These are phyloP conservation scores for Ogataea thermomethanolica DNA, from an alignment of 805 yeast species.

Conservation along the genomic window DNA sequence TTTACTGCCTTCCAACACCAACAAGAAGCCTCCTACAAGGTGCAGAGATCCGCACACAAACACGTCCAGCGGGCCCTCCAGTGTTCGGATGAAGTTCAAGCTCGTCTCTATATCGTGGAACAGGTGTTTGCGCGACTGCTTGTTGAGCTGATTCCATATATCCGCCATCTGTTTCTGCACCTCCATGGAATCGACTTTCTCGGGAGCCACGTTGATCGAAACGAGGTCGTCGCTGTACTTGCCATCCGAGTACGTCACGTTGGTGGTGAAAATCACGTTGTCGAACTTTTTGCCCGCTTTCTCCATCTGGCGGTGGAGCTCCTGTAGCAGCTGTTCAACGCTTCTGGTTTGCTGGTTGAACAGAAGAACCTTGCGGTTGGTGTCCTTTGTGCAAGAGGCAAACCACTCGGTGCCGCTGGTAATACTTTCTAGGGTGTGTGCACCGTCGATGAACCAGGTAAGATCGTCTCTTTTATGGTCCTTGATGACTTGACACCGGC, in stretches of 20 bases:
- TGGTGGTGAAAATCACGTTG: slow-evolving; percentile 81
- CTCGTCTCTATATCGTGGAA: slow-evolving; percentile 76
- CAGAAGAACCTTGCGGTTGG: slow-evolving; percentile 47
- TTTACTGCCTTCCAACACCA: slow-evolving; percentile 60
- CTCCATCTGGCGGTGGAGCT: slow-evolving; percentile 44
- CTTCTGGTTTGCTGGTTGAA: slow-evolving; percentile 96
- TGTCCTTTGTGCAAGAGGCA: slow-evolving; percentile 31
- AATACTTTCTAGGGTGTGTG: slow-evolving; percentile 89
- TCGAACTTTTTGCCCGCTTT: slow-evolving; percentile 50
- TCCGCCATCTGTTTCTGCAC: slow-evolving; percentile 76
- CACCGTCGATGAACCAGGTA: slow-evolving; percentile 92
- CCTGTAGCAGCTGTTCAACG: slow-evolving; percentile 58
- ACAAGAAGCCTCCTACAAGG: slow-evolving; percentile 89
- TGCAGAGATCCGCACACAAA: slow-evolving; percentile 94
- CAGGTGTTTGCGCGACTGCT: slow-evolving; percentile 42
- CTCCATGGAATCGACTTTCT: slow-evolving; percentile 70
- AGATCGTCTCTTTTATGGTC: slow-evolving; percentile 40
- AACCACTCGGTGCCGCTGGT: slow-evolving; percentile 85
- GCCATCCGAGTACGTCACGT: slow-evolving; percentile 87
- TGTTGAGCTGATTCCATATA: slow-evolving; percentile 60
- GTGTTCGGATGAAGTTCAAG: slow-evolving; percentile 47
- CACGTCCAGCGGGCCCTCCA: slow-evolving; percentile 57
- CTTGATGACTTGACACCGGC: slow-evolving; percentile 77
- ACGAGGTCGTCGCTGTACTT: slow-evolving; percentile 76
- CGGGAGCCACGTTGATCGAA: slow-evolving; percentile 78